phyloP scores from a whole-genome alignment of 163 green algal genomes.

The Chlorella variabilis region DNA sequence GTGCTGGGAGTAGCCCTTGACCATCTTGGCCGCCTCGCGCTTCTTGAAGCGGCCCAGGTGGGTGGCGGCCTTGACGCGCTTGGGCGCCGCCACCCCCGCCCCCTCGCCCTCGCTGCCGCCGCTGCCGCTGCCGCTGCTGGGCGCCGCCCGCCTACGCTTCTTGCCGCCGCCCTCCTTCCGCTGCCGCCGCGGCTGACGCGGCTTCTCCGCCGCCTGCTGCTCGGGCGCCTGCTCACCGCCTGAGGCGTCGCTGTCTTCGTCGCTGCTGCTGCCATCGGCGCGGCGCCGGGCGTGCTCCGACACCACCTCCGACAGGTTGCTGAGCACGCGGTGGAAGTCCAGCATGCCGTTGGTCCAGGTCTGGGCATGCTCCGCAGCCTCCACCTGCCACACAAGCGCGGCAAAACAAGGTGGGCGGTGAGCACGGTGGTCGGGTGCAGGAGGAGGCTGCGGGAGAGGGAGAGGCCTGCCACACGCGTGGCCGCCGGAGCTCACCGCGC shows the following conservation, averaged over 20 bases:
- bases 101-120: slow-evolving; percentile 1
- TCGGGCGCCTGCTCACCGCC: background rate
- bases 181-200: slow-evolving; percentile 14
- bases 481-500: slow-evolving; percentile 63
- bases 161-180: slow-evolving; percentile 1
- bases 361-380: slow-evolving; percentile 47
- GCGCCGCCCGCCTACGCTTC: slow-evolving; percentile 11
- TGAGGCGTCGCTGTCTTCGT: background rate
- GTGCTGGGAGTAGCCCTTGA: slow-evolving; percentile 71
- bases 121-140: slow-evolving; percentile 12
- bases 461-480: too few relatives aligned
- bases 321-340: slow-evolving; percentile 76
- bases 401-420: too few relatives aligned
- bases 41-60: slow-evolving; percentile 74
- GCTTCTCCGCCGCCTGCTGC: slow-evolving; percentile 13
- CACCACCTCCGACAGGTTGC: slow-evolving; percentile 73
- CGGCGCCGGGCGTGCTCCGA: slow-evolving; percentile 43
- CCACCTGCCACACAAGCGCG: slow-evolving; percentile 43
- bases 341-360: slow-evolving; percentile 85
- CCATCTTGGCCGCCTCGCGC: slow-evolving; percentile 72
- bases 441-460: background rate
- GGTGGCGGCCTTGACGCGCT: slow-evolving; percentile 55
- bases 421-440: background rate
- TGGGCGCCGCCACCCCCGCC: background rate
- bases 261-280: background rate